Conservation (phyloP, 805 yeast genomes). For the Candida tammaniensis region DNA sequence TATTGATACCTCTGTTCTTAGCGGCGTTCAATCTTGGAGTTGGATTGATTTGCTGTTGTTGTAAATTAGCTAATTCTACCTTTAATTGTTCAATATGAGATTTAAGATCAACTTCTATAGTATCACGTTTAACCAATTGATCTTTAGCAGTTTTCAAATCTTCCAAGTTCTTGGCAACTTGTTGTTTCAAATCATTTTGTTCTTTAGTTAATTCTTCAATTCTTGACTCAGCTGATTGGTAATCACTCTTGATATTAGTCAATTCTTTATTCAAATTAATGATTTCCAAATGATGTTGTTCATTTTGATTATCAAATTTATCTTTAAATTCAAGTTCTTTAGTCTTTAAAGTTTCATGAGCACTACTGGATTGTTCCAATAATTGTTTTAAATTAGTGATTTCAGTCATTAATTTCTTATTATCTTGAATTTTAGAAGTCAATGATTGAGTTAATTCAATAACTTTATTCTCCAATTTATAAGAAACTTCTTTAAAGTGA, state of each 20-base stretch:
- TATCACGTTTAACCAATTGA: constrained; percentile 55
- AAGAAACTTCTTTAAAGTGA: constrained; percentile 87
- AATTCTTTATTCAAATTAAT: constrained; percentile 55
- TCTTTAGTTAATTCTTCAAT: constrained; percentile 58
- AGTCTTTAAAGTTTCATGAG: constrained; percentile 52
- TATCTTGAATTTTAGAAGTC: constrained; percentile 76
- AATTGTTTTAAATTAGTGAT: constrained; percentile 45
- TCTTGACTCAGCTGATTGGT: constrained; percentile 54
- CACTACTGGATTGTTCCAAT: constrained; percentile 52
- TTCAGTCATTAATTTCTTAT: constrained; percentile 65
- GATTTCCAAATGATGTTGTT: constrained; percentile 48
- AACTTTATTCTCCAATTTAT: constrained; percentile 94
- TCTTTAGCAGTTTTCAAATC: constrained; percentile 61
- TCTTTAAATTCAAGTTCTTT: constrained; percentile 54
- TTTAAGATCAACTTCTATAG: constrained; percentile 65
- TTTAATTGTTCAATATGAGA: constrained; percentile 56
- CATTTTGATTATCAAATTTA: constrained; percentile 42
- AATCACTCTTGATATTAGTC: constrained; percentile 50
- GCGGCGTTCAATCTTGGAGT: constrained; percentile 19
- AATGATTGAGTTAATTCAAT: constrained; percentile 87
- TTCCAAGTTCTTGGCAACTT: constrained; percentile 58
- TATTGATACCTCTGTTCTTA: constrained; percentile 31
- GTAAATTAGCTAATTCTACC: constrained; percentile 47
- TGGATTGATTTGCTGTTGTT: constrained; percentile 26
- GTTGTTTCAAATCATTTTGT: constrained; percentile 61